These are phyloP conservation scores for Protomyces pachydermus DNA, from an alignment of 1,139 yeast species.

Conservation along the genomic window DNA sequence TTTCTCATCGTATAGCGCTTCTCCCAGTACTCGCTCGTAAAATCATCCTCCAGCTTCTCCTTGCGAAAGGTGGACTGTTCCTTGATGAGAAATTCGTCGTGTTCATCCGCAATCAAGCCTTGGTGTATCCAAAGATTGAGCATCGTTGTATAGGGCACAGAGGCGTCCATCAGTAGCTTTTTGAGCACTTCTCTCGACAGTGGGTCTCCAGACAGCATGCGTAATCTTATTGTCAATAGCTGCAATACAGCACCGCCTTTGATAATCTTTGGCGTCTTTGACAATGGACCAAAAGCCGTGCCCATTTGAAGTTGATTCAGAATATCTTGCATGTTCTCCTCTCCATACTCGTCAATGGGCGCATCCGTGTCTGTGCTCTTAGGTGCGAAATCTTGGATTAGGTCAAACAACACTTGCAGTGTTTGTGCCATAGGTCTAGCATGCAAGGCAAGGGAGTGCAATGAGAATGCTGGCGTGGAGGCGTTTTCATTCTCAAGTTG, in stretches of 20 bases:
- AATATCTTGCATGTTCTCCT: conserved; percentile 38
- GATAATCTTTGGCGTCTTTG: conserved; percentile 26
- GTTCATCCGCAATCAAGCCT: conserved; percentile 74
- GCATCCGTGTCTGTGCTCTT: conserved; percentile 32
- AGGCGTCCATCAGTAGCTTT: conserved; percentile 53
- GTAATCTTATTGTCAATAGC: conserved; percentile 56
- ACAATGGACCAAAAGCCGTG: conserved; percentile 1
- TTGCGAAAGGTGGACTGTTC: conserved; percentile 41
- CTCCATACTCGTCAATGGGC: conserved; percentile 33
- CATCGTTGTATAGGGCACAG: conserved; percentile 62
- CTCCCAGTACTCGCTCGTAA: conserved; percentile 77
- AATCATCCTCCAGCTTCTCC: conserved; percentile 46
- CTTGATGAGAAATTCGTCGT: conserved; percentile 73
- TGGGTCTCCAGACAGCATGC: conserved; percentile 62
- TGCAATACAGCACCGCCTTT: conserved; percentile 46
- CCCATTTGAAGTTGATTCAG: conserved; percentile 34
- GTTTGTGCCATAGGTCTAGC: conserved; percentile 42
- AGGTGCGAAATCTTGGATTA: conserved; percentile 41
- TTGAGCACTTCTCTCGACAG: conserved; percentile 51
- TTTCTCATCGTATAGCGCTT: conserved; percentile 68
- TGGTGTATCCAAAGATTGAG: conserved; percentile 70
- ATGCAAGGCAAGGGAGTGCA: conserved; percentile 49
- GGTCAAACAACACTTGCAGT: conserved; percentile 55
- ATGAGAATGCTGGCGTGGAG: conserved; percentile 45
- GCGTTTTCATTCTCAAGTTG: conserved; percentile 54